A percentile compares a stretch with the other conserved stretches of the same genome.
Evolutionary conservation across 2,329 filamentous ascomycete species (phyloP).

Genomic region (Colletotrichum simmondsii): DNA sequence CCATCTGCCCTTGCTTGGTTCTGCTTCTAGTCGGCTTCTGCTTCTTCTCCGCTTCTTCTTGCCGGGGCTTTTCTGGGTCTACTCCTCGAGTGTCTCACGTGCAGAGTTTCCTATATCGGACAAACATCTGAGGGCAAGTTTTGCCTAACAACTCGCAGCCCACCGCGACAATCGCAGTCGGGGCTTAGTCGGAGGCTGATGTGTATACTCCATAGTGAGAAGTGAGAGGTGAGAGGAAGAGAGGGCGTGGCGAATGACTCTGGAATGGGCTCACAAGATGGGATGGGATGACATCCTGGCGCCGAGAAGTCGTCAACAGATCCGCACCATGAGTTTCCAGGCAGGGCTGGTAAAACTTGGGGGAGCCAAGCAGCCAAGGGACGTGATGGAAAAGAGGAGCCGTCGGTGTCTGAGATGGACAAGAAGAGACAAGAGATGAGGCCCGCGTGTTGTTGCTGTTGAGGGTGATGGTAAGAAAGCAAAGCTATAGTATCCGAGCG

Average conservation of each 20-base stretch:
- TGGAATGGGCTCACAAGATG: constrained; percentile 25
- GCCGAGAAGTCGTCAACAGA: constrained; percentile 29
- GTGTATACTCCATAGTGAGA: constrained; percentile 1
- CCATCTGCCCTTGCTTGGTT: neutral
- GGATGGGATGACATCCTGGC: constrained; percentile 24
- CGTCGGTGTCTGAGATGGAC: constrained; percentile 20
- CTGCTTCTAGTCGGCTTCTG: constrained; percentile 6
- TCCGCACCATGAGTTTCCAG: constrained; percentile 25
- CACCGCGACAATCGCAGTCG: constrained; percentile 22
- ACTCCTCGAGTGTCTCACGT: constrained; percentile 13
- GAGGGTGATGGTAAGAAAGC: neutral
- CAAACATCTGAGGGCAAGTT: neutral
- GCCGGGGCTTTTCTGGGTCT: constrained; percentile 5
- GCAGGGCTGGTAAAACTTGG: constrained; percentile 24
- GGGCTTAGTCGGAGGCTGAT: constrained; percentile 15
- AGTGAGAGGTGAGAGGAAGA: neutral
- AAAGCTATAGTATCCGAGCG: constrained; percentile 11
- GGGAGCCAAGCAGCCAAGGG: constrained; percentile 10
- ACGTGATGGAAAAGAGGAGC: constrained; percentile 19
- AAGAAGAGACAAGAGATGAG: neutral
- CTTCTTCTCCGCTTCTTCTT: neutral
- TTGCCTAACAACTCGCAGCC: neutral
- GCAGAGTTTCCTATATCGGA: constrained; percentile 10
- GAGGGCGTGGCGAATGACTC: neutral
- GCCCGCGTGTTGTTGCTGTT: constrained; percentile 19